Evolutionary conservation across 2,329 filamentous ascomycete genomes (phyloP), one percentile per base, ranked within the genome.

Genomic region (Sporothrix phasma): DNA sequence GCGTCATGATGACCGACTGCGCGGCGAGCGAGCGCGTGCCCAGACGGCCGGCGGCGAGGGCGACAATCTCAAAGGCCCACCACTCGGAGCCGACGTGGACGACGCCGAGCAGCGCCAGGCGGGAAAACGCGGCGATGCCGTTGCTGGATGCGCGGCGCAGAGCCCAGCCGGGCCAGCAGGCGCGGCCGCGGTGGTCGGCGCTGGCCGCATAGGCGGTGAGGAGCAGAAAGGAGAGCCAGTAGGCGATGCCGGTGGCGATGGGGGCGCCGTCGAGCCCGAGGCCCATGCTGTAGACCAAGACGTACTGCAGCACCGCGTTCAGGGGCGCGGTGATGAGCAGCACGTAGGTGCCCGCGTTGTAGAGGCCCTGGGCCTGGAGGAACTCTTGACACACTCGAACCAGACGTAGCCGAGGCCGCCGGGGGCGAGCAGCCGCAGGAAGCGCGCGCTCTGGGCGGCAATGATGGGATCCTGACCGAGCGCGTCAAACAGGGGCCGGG

Each of bases 21-120:
- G 91, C 89, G 0, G 91, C 91, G 0, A 96, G 80, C 0, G 90
- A 82, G 39, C 92, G 83, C 0, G 89, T 92, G 3, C 92, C 92
- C 0, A 96, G 81, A 41, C 87, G 83, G 1, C 91, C 91, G 5
- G 91, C 90, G 1, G 88, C 89, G 0, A 95, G 81, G 1, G 90
- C 90, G 1, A 95, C 90, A 68, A 95, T 93, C 75, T 95, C 91
- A 70, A 96, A 96, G 0, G 91, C 92, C 91, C 91, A 95, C 91
- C 90, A 96, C 75, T 96, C 92, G 0, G 90, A 94, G 3, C 90
- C 92, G 5, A 96, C 89, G 68, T 95, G 91, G 3, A 95, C 76
- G 47, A 95, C 80, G 0, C 91, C 92, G 0, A 95, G 78, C 15
- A 88, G 74, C 0, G 91, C 89, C 3, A 96, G 83, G 10, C 85